These are phyloP conservation scores for Coniochaeta hoffmannii DNA, from an alignment of 2,329 filamentous ascomycete genomes.

Conservation along the genomic window DNA sequence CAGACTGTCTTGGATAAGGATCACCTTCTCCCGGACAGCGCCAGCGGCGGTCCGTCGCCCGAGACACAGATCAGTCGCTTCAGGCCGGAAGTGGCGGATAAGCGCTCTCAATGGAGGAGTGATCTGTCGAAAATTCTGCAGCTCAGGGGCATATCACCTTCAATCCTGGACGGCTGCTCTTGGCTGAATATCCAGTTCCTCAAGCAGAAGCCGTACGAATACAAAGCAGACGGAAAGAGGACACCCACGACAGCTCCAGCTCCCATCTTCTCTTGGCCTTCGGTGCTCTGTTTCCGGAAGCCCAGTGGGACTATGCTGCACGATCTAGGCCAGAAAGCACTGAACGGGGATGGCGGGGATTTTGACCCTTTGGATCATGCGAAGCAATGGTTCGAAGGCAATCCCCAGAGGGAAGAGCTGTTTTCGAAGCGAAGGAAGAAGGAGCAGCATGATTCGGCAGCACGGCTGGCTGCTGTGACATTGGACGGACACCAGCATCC, in stretches of 20 bases:
- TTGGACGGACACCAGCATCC: conserved; percentile 33
- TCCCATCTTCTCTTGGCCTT: conserved; percentile 45
- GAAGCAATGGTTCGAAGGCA: conserved; percentile 38
- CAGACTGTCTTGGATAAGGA: conserved; percentile 27
- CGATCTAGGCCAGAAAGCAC: conserved; percentile 27
- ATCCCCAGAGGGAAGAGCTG: conserved; percentile 38
- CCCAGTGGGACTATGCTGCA: conserved; percentile 19
- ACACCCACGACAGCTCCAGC: conserved; percentile 26
- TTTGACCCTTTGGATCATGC: conserved; percentile 43
- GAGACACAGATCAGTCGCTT: conserved; percentile 41
- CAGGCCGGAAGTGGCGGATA: conserved; percentile 31
- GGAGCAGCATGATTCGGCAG: conserved; percentile 36
- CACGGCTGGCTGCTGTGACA: conserved; percentile 34
- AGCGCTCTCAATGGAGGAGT: conserved; percentile 38
- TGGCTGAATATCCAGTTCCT: conserved; percentile 47
- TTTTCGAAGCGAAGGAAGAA: conserved; percentile 37
- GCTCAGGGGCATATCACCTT: conserved; percentile 38
- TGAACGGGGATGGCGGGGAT: conserved; percentile 26
- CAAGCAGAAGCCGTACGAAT: conserved; percentile 34
- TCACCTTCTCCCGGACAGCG: conserved; percentile 25
- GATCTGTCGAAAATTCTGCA: conserved; percentile 44
- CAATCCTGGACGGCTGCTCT: conserved; percentile 32
- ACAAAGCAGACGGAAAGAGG: conserved; percentile 32
- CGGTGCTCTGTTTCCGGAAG: conserved; percentile 22
- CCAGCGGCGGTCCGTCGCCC: conserved; percentile 41